A percentile compares a stretch with the other conserved stretches of the same genome.
Conservation (phyloP, 176 grass and related monocot genomes). For the Triticum dicoccoides region DNA sequence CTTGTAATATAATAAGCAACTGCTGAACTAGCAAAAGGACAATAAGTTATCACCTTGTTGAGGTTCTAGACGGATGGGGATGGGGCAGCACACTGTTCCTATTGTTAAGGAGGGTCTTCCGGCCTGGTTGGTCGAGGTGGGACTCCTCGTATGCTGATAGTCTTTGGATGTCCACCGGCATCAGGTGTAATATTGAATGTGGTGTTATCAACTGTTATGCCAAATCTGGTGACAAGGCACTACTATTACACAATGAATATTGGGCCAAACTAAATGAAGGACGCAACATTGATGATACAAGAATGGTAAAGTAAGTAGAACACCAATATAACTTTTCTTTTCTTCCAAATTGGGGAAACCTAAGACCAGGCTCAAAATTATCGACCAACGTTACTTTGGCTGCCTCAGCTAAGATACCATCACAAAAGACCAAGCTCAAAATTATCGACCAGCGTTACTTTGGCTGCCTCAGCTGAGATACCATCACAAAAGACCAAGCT, state of each 20-base stretch:
- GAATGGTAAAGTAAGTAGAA: background rate
- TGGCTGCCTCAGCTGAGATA: no score
- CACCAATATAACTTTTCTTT: background rate
- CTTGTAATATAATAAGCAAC: no score
- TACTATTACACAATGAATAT: slow-evolving; percentile 16
- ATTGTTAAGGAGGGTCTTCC: no score
- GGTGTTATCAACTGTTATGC: slow-evolving; percentile 75
- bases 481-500: no score
- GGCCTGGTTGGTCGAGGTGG: slow-evolving; percentile 39
- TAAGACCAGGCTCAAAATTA: no score
- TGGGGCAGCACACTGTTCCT: background rate
- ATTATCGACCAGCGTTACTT: no score
- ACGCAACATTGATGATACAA: background rate
- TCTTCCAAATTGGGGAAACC: background rate
- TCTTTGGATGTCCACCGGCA: slow-evolving; percentile 23
- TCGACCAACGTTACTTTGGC: no score
- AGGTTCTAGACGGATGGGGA: slow-evolving; percentile 43
- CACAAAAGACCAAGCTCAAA: no score
- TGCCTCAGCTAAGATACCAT: no score
- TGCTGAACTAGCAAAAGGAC: no score
- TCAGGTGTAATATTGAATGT: slow-evolving; percentile 51
- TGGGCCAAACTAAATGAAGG: background rate
- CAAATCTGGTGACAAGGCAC: slow-evolving; percentile 55
- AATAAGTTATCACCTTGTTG: slow-evolving; percentile 39
- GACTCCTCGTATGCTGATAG: slow-evolving; percentile 27